phyloP scores from a whole-genome alignment of 208 protist species.

The Leishmania mexicana region DNA sequence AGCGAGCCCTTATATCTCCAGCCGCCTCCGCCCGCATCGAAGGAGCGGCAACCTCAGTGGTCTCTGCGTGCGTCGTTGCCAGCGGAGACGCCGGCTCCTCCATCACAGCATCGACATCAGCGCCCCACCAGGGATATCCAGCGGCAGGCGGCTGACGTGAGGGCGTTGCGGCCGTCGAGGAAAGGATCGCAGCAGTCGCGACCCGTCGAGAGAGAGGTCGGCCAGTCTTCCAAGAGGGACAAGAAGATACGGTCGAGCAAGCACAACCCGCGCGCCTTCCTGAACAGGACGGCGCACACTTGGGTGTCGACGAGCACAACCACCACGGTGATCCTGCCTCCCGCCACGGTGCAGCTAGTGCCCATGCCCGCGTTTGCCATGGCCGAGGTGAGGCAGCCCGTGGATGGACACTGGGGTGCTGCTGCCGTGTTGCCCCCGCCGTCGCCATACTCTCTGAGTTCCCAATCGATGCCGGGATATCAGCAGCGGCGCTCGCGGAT shows the following conservation, averaged over 20 bases:
- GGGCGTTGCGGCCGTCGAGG: background rate
- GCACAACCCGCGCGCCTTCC: slow-evolving; percentile 33
- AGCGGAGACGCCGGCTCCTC: background rate
- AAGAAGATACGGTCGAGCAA: slow-evolving; percentile 3
- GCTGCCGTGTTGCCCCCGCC: background rate
- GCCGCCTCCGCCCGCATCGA: background rate
- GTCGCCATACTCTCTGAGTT: slow-evolving; percentile 16
- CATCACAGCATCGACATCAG: background rate
- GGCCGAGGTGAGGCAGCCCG: slow-evolving; percentile 5
- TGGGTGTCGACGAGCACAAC: slow-evolving; percentile 65
- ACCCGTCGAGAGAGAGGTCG: background rate
- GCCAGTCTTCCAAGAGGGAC: background rate
- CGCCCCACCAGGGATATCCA: background rate
- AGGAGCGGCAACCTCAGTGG: background rate
- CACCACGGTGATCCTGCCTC: slow-evolving; percentile 53
- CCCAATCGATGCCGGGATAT: slow-evolving; percentile 2
- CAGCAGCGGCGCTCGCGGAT: slow-evolving; percentile 22
- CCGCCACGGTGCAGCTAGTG: slow-evolving; percentile 33
- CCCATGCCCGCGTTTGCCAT: slow-evolving; percentile 5
- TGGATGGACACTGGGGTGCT: background rate
- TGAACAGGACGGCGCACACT: slow-evolving; percentile 39
- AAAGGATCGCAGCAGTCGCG: background rate
- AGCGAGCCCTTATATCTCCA: background rate
- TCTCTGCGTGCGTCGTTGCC: background rate
- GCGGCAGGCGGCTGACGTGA: background rate